Conservation (phyloP, 2,329 filamentous ascomycete genomes). For the Paecilomyces fulvus region DNA sequence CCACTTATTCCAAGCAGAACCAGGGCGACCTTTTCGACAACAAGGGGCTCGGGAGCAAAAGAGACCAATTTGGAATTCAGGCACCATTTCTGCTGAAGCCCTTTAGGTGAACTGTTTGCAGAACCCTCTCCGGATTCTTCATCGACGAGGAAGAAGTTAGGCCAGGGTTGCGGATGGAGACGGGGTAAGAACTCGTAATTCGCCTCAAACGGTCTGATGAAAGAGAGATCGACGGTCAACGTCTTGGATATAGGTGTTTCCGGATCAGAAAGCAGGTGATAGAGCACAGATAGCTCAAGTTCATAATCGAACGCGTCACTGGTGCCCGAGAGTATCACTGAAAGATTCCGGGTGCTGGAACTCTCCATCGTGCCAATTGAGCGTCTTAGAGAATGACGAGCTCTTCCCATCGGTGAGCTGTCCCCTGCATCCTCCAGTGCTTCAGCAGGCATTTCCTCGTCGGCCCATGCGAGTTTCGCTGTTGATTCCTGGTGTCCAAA, state of each 20-base stretch:
- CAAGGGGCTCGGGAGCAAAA: constrained; percentile 58
- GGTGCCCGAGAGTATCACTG: constrained; percentile 45
- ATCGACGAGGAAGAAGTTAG: constrained; percentile 68
- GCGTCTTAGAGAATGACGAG: constrained; percentile 23
- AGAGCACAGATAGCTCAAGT: constrained; percentile 64
- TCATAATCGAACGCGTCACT: constrained; percentile 51
- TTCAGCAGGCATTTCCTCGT: constrained; percentile 19
- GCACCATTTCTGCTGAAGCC: constrained; percentile 73
- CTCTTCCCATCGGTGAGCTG: constrained; percentile 19
- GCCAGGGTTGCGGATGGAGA: constrained; percentile 72
- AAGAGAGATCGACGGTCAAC: constrained; percentile 57
- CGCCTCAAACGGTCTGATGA: constrained; percentile 81
- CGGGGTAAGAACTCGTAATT: constrained; percentile 80
- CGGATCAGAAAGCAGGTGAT: constrained; percentile 69
- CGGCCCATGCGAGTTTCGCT: constrained; percentile 40
- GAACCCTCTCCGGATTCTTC: constrained; percentile 24
- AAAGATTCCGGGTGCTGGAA: constrained; percentile 22
- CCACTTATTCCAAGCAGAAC: constrained; percentile 53
- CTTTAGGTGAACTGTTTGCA: constrained; percentile 37
- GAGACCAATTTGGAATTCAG: constrained; percentile 65
- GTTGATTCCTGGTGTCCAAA: constrained; percentile 48
- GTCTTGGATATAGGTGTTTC: constrained; percentile 74
- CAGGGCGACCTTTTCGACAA: constrained; percentile 58
- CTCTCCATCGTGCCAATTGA: constrained; percentile 26
- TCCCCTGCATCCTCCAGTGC: constrained; percentile 12